These are phyloP conservation scores for Pseudogymnoascus sp. DNA, from an alignment of 2,329 filamentous ascomycete species.

Conservation along the genomic window DNA sequence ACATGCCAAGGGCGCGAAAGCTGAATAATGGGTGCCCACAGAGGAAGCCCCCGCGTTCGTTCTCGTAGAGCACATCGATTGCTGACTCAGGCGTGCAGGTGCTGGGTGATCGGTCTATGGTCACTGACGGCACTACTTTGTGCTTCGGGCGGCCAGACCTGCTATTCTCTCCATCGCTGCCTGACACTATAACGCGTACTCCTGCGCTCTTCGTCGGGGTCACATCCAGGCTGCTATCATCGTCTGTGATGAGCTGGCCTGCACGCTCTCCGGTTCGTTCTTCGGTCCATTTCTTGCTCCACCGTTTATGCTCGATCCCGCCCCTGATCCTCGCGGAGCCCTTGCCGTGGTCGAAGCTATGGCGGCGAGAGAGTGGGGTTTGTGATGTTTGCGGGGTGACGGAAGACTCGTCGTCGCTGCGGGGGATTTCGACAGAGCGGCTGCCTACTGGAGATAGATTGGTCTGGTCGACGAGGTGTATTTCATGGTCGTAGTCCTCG, in stretches of 20 bases:
- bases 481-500: constrained; percentile 63
- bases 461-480: constrained; percentile 53
- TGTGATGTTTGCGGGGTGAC: not conserved
- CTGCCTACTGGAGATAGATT: constrained; percentile 14
- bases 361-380: constrained; percentile 1
- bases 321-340: not conserved
- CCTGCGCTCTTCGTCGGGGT: not conserved
- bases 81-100: constrained; percentile 40
- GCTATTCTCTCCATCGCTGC: not conserved
- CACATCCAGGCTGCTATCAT: not conserved
- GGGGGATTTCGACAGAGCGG: constrained; percentile 13
- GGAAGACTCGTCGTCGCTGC: not conserved
- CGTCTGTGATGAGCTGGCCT: not conserved
- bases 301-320: not conserved
- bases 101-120: constrained; percentile 13
- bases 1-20: constrained; percentile 70
- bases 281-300: constrained; percentile 9
- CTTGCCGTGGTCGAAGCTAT: constrained; percentile 2
- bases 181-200: not conserved
- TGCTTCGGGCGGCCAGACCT: not conserved
- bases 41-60: constrained; percentile 83
- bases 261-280: not conserved
- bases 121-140: not conserved
- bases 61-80: constrained; percentile 90
- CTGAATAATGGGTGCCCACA: constrained; percentile 91